Evolutionary conservation across 768 basidiomycete species (phyloP).

Genomic region (Termitomyces sp.): DNA sequence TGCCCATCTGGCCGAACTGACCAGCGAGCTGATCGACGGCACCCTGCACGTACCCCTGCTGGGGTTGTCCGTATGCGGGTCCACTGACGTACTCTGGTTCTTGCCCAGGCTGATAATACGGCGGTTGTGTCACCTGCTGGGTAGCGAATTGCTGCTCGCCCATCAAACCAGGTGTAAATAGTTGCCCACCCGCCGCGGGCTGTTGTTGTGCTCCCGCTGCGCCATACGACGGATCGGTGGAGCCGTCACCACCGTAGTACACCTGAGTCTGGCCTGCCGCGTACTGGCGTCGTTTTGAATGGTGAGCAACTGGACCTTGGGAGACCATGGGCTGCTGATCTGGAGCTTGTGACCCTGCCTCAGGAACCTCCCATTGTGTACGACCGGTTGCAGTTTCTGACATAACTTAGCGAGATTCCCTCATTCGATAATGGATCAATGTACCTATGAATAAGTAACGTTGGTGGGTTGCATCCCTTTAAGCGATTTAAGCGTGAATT

Average conservation of each 20-base stretch:
- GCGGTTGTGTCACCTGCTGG: constrained; percentile 44
- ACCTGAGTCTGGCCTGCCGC: constrained; percentile 91
- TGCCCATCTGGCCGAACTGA: constrained; percentile 88
- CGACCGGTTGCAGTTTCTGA: constrained; percentile 79
- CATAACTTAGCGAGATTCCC: constrained; percentile 15
- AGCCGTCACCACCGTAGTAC: constrained; percentile 58
- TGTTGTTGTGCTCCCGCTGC: constrained; percentile 30
- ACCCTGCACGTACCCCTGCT: constrained; percentile 39
- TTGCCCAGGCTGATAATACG: constrained; percentile 38
- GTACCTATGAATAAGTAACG: constrained; percentile 87
- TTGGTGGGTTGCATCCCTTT: constrained; percentile 76
- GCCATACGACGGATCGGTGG: constrained; percentile 38
- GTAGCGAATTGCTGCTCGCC: constrained; percentile 62
- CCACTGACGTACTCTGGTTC: constrained; percentile 45
- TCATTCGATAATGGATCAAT: constrained; percentile 20
- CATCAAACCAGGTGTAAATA: constrained; percentile 84
- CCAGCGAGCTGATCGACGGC: constrained; percentile 64
- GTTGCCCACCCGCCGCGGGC: constrained; percentile 41
- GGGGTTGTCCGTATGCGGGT: constrained; percentile 32
- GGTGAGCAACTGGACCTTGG: constrained; percentile 37
- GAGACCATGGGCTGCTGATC: constrained; percentile 38
- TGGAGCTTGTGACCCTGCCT: constrained; percentile 23
- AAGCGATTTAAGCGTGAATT: constrained; percentile 14
- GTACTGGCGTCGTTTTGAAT: constrained; percentile 82
- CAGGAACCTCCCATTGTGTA: constrained; percentile 77